Percentiles rank a stretch among this genome's conserved stretches.
These are phyloP conservation scores for Penicillium mononematosum DNA, from an alignment of 495 filamentous ascomycete genomes.

Conservation along the genomic window DNA sequence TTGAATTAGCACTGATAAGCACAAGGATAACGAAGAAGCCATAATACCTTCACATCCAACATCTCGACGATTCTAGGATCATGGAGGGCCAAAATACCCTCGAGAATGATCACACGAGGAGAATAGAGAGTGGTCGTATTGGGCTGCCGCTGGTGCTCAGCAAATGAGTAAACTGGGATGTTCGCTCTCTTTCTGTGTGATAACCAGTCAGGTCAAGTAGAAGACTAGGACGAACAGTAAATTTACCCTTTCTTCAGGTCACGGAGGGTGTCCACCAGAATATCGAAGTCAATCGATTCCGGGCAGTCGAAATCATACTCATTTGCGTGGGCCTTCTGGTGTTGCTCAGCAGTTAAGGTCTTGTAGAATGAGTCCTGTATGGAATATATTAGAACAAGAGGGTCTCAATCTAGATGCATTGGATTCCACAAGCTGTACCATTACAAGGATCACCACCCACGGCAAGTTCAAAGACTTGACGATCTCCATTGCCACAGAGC, in stretches of 20 bases:
- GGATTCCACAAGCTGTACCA: slow-evolving; percentile 56
- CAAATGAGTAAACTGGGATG: slow-evolving; percentile 93
- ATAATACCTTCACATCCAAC: slow-evolving; percentile 79
- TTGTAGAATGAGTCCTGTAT: slow-evolving; percentile 95
- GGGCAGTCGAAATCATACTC: slow-evolving; percentile 97
- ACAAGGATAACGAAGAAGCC: background rate
- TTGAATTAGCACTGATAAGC: slow-evolving; percentile 6
- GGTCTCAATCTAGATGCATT: background rate
- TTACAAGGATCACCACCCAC: slow-evolving; percentile 96
- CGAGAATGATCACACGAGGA: slow-evolving; percentile 89
- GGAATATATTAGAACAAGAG: slow-evolving; percentile 26
- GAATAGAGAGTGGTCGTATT: slow-evolving; percentile 89
- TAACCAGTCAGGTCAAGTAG: slow-evolving; percentile 16
- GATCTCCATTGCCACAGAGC: slow-evolving; percentile 89
- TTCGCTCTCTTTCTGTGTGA: slow-evolving; percentile 79
- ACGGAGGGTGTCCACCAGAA: slow-evolving; percentile 72
- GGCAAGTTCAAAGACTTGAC: slow-evolving; percentile 85
- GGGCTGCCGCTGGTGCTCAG: slow-evolving; percentile 76
- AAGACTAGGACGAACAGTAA: background rate
- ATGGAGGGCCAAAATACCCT: slow-evolving; percentile 93
- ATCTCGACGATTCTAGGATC: slow-evolving; percentile 82
- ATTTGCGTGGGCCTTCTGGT: slow-evolving; percentile 73
- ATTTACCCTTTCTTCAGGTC: slow-evolving; percentile 90
- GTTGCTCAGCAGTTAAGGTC: slow-evolving; percentile 69
- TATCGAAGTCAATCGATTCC: slow-evolving; percentile 91